These are phyloP conservation scores for Dysphania ambrosioides DNA, from an alignment of 148 eudicot species.

Conservation along the genomic window DNA sequence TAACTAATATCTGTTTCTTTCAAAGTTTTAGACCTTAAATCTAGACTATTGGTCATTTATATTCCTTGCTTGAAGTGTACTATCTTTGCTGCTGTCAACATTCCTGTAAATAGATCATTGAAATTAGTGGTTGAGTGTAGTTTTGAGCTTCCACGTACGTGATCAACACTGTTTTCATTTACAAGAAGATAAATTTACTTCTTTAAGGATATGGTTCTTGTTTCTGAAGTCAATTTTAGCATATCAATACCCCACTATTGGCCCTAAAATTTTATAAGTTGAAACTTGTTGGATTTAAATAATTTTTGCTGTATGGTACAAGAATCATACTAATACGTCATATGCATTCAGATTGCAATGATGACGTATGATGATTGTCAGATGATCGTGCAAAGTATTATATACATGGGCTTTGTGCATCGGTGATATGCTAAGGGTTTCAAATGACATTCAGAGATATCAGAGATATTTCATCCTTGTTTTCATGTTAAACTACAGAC, in stretches of 20 bases:
- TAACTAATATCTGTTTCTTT: not conserved
- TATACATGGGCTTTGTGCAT: slow-evolving; percentile 50
- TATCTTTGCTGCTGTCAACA: not conserved
- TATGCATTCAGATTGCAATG: slow-evolving; percentile 77
- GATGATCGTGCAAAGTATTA: slow-evolving; percentile 48
- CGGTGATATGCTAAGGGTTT: slow-evolving; percentile 51
- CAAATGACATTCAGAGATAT: slow-evolving; percentile 40
- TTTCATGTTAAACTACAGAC: slow-evolving; percentile 21
- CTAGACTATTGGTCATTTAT: not conserved
- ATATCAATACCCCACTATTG: not conserved
- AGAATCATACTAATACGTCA: slow-evolving; percentile 46
- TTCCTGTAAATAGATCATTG: not conserved
- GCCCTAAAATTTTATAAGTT: not conserved
- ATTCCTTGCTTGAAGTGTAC: not conserved
- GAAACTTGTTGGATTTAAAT: slow-evolving; percentile 1
- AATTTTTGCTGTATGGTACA: slow-evolving; percentile 16
- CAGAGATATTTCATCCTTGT: slow-evolving; percentile 16
- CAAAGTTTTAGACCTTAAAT: not conserved
- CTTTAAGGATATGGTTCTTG: not conserved
- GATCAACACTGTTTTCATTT: not conserved
- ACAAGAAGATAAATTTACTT: not conserved
- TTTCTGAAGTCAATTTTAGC: not conserved
- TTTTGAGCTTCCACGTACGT: not conserved
- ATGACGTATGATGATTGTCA: slow-evolving; percentile 64
- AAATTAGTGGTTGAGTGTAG: not conserved